Evolutionary conservation across 2,329 filamentous ascomycete species (phyloP), one percentile per base, ranked within the genome.

Genomic region (Hypoxylon sp.): DNA sequence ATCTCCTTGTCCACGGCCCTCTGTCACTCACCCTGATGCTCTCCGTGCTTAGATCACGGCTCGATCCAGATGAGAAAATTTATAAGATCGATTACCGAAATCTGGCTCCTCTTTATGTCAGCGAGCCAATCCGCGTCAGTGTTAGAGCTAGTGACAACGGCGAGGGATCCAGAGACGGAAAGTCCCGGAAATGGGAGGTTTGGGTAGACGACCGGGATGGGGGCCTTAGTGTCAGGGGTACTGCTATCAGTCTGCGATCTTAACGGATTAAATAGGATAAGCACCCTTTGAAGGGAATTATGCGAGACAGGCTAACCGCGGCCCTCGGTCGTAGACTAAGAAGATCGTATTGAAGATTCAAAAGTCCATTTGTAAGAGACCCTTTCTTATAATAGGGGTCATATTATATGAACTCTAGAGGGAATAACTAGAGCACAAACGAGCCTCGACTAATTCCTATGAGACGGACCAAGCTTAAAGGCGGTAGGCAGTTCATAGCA

Each of bases 1-100:
- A 89, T 64, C 82, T 93, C 24, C 84, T 98, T 14, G 92, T 98
- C 58, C 96, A 98, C 73, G 96, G 96, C 0, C 95, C 96, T 0
- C 81, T 99, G 56, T 89, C 88, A 1, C 84, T 96, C 40, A 89
- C 90, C 0, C 81, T 98, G 4, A 89, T 97, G 83, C 82, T 97
- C 33, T 86, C 88, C 14, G 83, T 90, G 3, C 77, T 97, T 22
- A 80, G 83, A 50, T 78, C 79, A 14, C 81, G 85, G 60, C 72
- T 89, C 14, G 74, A 76, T 3, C 67, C 74, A 12, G 71, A 72
- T 20, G 70, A 73, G 49, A 70, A 73, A 16, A 79, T 95, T 20
- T 75, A 79, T 48, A 81, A 77, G 9, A 85, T 97, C 53, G 84
- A 90, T 55, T 98, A 98, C 77, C 87, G 88, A 51, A 97, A 97